Percentiles rank a stretch among this genome's conserved stretches.
Conservation (phyloP, 2,329 filamentous ascomycete species). For the Trichoderma afroharzianum region DNA sequence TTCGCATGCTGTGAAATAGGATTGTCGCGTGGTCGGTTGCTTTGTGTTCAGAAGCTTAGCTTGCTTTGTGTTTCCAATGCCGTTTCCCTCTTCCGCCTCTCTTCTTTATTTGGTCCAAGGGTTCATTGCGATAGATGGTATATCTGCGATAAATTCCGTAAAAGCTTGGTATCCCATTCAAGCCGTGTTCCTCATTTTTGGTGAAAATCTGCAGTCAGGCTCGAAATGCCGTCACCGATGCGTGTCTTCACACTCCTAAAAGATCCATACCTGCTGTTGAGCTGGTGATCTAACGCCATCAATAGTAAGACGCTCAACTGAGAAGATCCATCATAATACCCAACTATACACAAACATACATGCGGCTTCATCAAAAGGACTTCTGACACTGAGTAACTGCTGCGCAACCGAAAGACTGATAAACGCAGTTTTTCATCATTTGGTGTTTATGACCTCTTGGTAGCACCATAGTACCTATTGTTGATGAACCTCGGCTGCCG, state of each 20-base stretch:
- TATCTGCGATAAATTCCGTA: background rate
- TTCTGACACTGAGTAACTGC: background rate
- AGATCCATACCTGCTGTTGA: background rate
- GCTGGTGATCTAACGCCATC: background rate
- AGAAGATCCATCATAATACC: background rate
- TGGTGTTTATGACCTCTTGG: background rate
- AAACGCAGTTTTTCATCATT: background rate
- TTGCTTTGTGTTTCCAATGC: background rate
- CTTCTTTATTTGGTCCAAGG: background rate
- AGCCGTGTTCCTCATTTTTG: background rate
- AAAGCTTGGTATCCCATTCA: background rate
- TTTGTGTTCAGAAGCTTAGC: background rate
- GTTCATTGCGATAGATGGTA: background rate
- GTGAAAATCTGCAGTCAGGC: no score
- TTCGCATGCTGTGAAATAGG: background rate
- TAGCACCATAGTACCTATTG: background rate
- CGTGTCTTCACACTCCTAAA: background rate
- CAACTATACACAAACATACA: background rate
- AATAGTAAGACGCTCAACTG: background rate
- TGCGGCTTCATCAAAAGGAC: background rate
- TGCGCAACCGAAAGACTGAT: background rate
- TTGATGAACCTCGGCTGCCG: background rate
- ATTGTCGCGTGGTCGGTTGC: constrained; percentile 2
- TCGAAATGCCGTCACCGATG: background rate
- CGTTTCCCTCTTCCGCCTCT: background rate